A percentile compares a stretch with the other conserved stretches of the same genome.
These are phyloP conservation scores for Fusarium clavum DNA, from an alignment of 2,329 filamentous ascomycete species.

Conservation along the genomic window DNA sequence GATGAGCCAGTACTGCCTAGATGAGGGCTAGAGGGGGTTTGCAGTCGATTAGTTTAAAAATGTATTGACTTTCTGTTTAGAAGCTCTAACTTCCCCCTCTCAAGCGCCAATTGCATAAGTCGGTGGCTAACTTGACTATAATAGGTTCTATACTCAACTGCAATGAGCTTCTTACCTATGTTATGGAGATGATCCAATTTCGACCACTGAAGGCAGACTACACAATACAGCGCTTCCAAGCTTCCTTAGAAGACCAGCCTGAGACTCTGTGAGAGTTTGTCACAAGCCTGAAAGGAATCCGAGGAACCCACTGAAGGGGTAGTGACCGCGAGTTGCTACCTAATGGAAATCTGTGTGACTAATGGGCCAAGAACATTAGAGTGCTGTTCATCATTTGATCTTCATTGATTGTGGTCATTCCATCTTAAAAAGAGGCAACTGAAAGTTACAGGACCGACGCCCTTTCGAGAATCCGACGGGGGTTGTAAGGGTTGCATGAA, in stretches of 20 bases:
- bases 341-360: background rate
- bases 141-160: background rate
- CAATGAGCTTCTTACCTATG: background rate
- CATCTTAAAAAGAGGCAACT: background rate
- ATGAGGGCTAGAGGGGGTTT: background rate
- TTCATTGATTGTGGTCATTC: background rate
- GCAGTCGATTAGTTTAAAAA: background rate
- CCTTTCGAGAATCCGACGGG: background rate
- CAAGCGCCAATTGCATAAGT: background rate
- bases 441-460: accelerated
- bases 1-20: background rate
- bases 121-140: background rate
- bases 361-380: too few relatives aligned
- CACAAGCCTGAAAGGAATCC: accelerated
- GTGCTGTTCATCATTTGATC: background rate
- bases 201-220: background rate
- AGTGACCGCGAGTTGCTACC: background rate
- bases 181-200: too few relatives aligned
- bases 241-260: background rate
- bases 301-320: background rate
- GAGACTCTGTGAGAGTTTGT: background rate
- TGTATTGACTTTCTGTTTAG: accelerated
- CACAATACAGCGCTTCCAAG: too few relatives aligned
- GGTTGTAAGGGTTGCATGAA: background rate
- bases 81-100: accelerated